Conservation (phyloP, 345 rosid genomes). For the Aquilaria sinensis region DNA sequence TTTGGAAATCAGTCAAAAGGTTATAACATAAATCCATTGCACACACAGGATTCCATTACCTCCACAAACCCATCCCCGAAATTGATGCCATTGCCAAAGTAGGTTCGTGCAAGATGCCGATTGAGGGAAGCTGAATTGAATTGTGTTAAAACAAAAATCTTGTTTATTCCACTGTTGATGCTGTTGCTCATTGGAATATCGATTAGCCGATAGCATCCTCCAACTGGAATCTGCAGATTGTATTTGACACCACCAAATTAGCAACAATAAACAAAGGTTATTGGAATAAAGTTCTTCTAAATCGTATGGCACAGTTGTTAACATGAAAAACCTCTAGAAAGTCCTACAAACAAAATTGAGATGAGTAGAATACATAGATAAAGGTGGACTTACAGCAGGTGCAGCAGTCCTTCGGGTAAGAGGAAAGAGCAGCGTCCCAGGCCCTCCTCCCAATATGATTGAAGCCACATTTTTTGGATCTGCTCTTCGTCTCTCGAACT, state of each 20-base stretch:
- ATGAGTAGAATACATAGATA: not conserved
- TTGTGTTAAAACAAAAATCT: slow-evolving; percentile 85
- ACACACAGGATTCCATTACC: slow-evolving; percentile 32
- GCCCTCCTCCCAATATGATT: slow-evolving; percentile 83
- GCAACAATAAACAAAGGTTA: too few relatives aligned
- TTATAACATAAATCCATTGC: not conserved
- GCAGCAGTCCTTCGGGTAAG: slow-evolving; percentile 78
- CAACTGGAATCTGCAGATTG: slow-evolving; percentile 64
- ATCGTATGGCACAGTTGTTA: not conserved
- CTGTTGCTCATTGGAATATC: slow-evolving; percentile 95
- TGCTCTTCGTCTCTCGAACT: slow-evolving; percentile 43
- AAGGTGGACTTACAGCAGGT: slow-evolving; percentile 59
- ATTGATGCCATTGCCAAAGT: slow-evolving; percentile 70
- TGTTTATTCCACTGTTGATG: slow-evolving; percentile 83
- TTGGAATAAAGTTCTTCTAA: too few relatives aligned
- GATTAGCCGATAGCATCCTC: slow-evolving; percentile 82
- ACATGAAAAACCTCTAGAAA: not conserved
- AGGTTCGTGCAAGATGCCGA: slow-evolving; percentile 77
- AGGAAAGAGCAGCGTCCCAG: slow-evolving; percentile 79
- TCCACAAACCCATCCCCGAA: slow-evolving; percentile 92
- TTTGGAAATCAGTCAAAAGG: not conserved
- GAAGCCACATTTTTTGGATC: slow-evolving; percentile 86
- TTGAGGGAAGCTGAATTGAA: slow-evolving; percentile 88
- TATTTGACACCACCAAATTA: not conserved
- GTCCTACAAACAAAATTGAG: not conserved